Base-by-base conservation (phyloP, 352 stramenopile species). In the Vaucheria bursata region DNA sequence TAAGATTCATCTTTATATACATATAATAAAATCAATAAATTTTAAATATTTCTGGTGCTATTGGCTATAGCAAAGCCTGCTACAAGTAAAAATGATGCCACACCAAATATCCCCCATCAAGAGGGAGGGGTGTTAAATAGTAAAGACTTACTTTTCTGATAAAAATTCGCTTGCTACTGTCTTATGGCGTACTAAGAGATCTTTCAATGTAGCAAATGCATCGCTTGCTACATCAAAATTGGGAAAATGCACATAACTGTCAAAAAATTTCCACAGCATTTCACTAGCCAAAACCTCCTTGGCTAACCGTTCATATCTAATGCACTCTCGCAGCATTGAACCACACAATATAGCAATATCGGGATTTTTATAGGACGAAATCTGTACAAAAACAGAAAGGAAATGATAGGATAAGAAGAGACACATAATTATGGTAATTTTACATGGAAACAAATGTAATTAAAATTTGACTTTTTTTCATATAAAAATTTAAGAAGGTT, bases 171-270 rank as follows among this genome's bases (percentile, higher is more conserved):
- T 86, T 29, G 89, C 86, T 29, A 93, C 84, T 0, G 84, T 82
- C 85, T 94, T 95, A 88, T 95, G 88, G 71, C 85, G 52, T 52
- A 89, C 95, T 35, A 95, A 87, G 33, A 95, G 77, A 59, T 94
- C 90, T 75, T 92, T 92, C 53, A 96, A 90, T 0, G 90, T 94
- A 25, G 88, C 87, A 74, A 96, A 96, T 31, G 90, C 90, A 75
- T 96, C 91, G 50, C 90, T 93, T 3, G 89, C 90, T 59, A 96
- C 88, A 77, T 96, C 91, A 85, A 96, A 96, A 85, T 95, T 94
- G 34, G 90, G 88, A 45, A 92, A 81, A 81, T 95, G 90, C 29
- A 94, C 89, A 71, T 93, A 94, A 73, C 85, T 82, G 80, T 94
- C 90, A 74, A 96, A 94, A 75, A 95, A 95, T 79, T 85, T 76